Evolutionary conservation across 2,329 filamentous ascomycete genomes (phyloP).

Genomic region (Colletotrichum brevisporum): DNA sequence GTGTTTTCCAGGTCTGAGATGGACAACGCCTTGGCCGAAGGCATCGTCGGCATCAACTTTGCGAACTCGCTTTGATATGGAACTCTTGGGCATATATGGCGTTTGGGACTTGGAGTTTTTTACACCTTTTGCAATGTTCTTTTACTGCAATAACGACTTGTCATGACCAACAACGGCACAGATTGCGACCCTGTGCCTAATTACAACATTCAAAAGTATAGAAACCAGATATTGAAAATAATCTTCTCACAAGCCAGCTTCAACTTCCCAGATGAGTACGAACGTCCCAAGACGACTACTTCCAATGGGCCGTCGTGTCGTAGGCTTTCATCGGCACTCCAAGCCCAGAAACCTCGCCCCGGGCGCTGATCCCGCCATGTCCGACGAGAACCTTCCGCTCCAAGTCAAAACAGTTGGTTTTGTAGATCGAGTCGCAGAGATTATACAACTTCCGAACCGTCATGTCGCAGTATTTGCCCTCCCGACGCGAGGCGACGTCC

Average conservation of each 20-base stretch:
- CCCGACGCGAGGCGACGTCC: constrained; percentile 49
- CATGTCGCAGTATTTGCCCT: constrained; percentile 52
- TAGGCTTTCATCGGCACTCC: constrained; percentile 3
- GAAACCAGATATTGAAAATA: no score
- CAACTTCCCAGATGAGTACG: no score
- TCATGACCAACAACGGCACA: no score
- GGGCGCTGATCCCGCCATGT: constrained; percentile 7
- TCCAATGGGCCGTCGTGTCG: constrained; percentile 8
- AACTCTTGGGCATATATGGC: neutral
- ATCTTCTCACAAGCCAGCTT: no score
- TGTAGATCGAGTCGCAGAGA: constrained; percentile 42
- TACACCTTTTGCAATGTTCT: no score
- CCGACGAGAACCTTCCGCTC: constrained; percentile 11
- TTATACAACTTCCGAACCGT: constrained; percentile 45
- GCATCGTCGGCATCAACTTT: constrained; percentile 65
- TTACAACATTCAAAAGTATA: no score
- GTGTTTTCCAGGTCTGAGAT: constrained; percentile 47
- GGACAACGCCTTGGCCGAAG: constrained; percentile 59
- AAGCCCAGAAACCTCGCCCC: neutral
- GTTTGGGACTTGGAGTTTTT: no score
- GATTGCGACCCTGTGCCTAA: no score
- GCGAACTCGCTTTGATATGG: neutral
- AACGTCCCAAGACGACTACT: neutral
- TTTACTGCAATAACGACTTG: no score
- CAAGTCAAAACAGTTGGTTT: constrained; percentile 14